Evolutionary conservation across 2,329 filamentous ascomycete genomes (phyloP).

Genomic region (Colletotrichum brevisporum): DNA sequence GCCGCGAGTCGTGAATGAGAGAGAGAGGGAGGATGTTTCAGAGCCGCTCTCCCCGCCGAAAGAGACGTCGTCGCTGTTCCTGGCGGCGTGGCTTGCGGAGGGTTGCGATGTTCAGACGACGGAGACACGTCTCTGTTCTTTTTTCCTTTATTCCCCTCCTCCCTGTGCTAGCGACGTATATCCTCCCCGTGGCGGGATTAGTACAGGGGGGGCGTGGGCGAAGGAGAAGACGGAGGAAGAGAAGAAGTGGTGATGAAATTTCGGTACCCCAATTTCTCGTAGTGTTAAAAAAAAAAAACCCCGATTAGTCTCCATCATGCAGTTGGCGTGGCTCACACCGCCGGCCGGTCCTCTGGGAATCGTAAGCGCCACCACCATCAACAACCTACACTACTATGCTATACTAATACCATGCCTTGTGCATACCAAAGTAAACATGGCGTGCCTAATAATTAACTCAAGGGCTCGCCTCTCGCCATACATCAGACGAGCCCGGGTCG

Average conservation of each 20-base stretch:
- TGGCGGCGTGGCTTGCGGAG: constrained; percentile 16
- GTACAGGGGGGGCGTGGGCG: background rate
- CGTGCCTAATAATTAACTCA: background rate
- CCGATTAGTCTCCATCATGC: background rate
- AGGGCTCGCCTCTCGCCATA: background rate
- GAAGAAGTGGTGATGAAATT: no score
- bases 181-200: background rate
- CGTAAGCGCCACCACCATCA: constrained; percentile 17
- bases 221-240: background rate
- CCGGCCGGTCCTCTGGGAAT: constrained; percentile 17
- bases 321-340: constrained; percentile 16
- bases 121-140: background rate
- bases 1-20: constrained; percentile 3
- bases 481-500: constrained; percentile 8
- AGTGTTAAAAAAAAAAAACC: background rate
- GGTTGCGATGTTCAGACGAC: constrained; percentile 4
- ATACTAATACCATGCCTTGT: no score
- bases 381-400: no score
- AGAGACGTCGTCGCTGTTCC: constrained; percentile 10
- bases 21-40: constrained; percentile 9
- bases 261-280: background rate
- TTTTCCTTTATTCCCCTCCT: background rate
- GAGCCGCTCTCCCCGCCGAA: background rate
- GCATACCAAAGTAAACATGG: no score
- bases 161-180: no score